Evolutionary conservation across 169 alveolate species (phyloP).

Genomic region (Eimeria sp.): DNA sequence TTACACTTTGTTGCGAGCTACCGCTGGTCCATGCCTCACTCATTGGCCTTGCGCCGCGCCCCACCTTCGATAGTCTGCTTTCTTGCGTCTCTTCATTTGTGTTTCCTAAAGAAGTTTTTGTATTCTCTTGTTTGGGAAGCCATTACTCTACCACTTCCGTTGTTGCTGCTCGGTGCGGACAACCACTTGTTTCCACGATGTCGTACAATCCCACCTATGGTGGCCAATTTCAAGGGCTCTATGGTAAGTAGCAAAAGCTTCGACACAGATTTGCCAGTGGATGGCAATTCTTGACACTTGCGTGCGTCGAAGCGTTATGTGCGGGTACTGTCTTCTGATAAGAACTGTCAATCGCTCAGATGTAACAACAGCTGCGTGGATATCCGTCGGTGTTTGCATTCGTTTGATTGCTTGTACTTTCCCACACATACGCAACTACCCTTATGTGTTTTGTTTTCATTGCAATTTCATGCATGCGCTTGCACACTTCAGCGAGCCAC

Average conservation of each 20-base stretch:
- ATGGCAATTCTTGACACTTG: not conserved
- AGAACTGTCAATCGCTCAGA: not conserved
- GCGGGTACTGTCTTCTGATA: not conserved
- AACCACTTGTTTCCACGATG: conserved; percentile 11
- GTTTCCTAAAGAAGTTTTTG: not conserved
- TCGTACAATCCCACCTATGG: conserved; percentile 81
- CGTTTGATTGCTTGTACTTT: not conserved
- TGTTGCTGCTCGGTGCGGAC: not conserved
- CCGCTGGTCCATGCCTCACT: not conserved
- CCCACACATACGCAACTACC: not conserved
- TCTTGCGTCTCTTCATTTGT: not conserved
- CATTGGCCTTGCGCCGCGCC: not conserved
- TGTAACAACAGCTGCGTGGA: not conserved
- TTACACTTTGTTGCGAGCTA: not conserved
- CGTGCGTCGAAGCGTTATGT: not conserved
- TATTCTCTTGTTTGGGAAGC: not conserved
- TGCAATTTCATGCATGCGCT: not conserved
- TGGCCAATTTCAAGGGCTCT: conserved; percentile 76
- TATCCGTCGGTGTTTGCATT: not conserved
- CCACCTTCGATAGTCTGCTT: not conserved
- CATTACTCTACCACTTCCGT: not conserved
- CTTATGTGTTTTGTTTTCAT: not conserved
- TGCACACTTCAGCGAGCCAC: not conserved
- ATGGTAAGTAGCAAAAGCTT: not conserved
- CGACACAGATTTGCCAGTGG: not conserved